Evolutionary conservation across 371 early-diverging fungal species (phyloP), one percentile per base, ranked within the genome.

Genomic region (Mortierella sp.): DNA sequence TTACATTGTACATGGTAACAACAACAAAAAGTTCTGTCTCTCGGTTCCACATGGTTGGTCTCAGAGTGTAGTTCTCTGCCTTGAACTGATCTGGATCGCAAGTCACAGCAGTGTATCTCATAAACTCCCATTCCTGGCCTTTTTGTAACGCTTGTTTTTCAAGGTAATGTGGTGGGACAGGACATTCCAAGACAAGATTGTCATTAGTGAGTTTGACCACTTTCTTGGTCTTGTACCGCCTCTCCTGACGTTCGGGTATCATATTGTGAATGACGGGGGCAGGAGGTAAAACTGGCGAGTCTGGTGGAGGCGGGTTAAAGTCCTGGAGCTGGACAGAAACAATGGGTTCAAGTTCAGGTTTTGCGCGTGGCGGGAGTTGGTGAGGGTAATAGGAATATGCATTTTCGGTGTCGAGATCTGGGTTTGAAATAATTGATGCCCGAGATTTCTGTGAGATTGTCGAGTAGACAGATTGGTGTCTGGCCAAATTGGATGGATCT

Each of bases 61-160:
- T 81, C 45, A 90, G 71, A 6, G 82, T 84, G 65, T 85, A 88
- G 17, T 77, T 66, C 35, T 81, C 76, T 8, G 61, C 40, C 60
- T 78, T 72, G 84, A 83, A 89, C 26, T 87, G 84, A 68, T 88
- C 81, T 0, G 90, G 89, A 43, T 86, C 89, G 51, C 89, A 85
- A n/a, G 92, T 91, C 29, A 86, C 92, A 15, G 93, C 93, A 0
- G 93, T 89, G 82, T 94, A 94, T 19, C 92, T 86, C 89, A 92
- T 87, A 62, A 85, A 86, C n/a, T 88, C 89, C 59, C 90, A 92
- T 72, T 94, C 94, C 32, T 75, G 79, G 42, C 80, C 86, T 26
- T 84, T 83, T 43, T 83, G 83, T n/a, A 58, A 61, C 4, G 77
- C 61, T 43, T 73, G 82, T 13, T 76, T 80, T 31, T 69, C 62